These are phyloP conservation scores for Amborella trichopoda DNA, from an alignment of 164 flowering plant genomes.

Conservation along the genomic window DNA sequence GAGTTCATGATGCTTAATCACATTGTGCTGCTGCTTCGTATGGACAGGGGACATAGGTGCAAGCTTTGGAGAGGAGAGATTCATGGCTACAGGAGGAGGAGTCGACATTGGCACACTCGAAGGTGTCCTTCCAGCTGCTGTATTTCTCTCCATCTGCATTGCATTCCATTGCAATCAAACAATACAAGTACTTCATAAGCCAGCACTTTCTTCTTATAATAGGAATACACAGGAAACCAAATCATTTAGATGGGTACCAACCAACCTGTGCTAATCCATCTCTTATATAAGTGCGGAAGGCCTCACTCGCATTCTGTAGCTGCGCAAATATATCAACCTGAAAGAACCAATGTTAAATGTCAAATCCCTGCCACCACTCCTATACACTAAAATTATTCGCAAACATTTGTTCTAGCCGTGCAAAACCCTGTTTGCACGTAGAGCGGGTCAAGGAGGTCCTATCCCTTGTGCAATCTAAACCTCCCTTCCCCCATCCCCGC, in stretches of 20 bases:
- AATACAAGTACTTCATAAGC: too few species aligned
- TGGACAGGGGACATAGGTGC: constrained; percentile 78
- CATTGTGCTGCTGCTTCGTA: constrained; percentile 18
- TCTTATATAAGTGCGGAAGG: constrained; percentile 94
- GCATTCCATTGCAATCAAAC: too few species aligned
- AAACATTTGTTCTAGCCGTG: too few species aligned
- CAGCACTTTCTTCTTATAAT: too few species aligned
- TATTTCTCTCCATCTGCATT: constrained; percentile 88
- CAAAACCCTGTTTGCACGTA: too few species aligned
- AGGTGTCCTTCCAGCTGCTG: constrained; percentile 94
- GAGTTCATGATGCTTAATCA: too few species aligned
- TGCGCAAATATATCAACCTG: constrained; percentile 98
- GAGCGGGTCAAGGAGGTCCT: background rate
- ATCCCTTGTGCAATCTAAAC: too few species aligned
- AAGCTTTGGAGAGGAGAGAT: constrained; percentile 60
- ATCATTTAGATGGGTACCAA: background rate
- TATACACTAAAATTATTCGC: too few species aligned
- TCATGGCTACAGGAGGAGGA: constrained; percentile 74
- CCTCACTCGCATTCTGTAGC: constrained; percentile 99
- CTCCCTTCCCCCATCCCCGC: too few species aligned
- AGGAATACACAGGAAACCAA: background rate
- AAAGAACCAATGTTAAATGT: background rate
- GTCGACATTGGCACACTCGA: constrained; percentile 83
- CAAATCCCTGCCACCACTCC: too few species aligned
- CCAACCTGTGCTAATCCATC: constrained; percentile 91